phyloP scores from a whole-genome alignment of 805 yeast species.

The Ogataea siamensis region DNA sequence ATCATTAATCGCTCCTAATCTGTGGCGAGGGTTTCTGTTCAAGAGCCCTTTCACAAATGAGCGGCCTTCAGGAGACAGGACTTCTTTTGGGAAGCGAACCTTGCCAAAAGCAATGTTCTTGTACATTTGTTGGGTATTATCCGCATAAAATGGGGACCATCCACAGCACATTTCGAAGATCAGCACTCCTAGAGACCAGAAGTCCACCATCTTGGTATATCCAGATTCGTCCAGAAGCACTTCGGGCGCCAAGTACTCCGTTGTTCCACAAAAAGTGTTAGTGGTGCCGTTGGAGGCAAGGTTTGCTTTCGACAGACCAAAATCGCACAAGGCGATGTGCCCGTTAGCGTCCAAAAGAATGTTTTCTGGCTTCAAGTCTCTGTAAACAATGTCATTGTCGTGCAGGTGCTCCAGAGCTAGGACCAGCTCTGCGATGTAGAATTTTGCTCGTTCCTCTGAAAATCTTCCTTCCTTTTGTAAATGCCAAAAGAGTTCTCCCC shows the following conservation, averaged over 20 bases:
- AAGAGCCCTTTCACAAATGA: constrained; percentile 92
- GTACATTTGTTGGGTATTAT: constrained; percentile 97
- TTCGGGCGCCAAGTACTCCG: constrained; percentile 97
- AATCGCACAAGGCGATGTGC: constrained; percentile 95
- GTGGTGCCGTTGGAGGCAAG: constrained; percentile 83
- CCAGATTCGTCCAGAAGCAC: constrained; percentile 93
- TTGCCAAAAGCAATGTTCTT: constrained; percentile 98
- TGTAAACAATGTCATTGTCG: constrained; percentile 91
- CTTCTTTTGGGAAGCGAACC: constrained; percentile 95
- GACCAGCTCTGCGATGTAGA: constrained; percentile 94
- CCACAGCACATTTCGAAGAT: constrained; percentile 99
- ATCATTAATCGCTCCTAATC: constrained; percentile 88
- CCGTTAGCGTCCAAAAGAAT: constrained; percentile 95
- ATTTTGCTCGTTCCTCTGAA: constrained; percentile 89
- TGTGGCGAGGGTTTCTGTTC: constrained; percentile 93
- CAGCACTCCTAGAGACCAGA: constrained; percentile 96
- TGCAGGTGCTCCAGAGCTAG: constrained; percentile 92
- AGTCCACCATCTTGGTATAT: constrained; percentile 98
- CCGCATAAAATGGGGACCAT: constrained; percentile 98
- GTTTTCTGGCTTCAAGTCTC: constrained; percentile 97
- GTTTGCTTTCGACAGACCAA: constrained; percentile 94
- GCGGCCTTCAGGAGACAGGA: constrained; percentile 87
- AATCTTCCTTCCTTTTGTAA: constrained; percentile 95
- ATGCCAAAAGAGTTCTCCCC: constrained; percentile 79
- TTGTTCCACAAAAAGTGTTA: constrained; percentile 97